Conservation (phyloP, 306 rosid genomes). For the Urtica urens region DNA sequence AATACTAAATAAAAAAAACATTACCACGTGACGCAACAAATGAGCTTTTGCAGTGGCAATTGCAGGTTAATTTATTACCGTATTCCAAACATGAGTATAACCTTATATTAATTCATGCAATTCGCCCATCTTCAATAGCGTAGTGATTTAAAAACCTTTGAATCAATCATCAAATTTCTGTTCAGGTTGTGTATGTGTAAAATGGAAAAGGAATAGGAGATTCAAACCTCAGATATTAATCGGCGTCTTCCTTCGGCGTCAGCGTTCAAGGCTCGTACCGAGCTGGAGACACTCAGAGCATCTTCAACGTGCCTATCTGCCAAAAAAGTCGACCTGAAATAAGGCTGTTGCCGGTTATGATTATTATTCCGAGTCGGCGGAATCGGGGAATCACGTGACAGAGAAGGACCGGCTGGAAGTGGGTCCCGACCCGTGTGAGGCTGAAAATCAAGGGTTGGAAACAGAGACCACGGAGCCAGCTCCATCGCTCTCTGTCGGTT, state of each 20-base stretch:
- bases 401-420: conserved; percentile 43
- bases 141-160: no score
- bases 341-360: conserved; percentile 37
- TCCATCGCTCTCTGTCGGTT: conserved; percentile 51
- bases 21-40: no score
- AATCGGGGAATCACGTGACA: conserved; percentile 33
- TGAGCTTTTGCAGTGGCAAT: no score
- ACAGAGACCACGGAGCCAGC: conserved; percentile 63
- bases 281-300: conserved; percentile 37
- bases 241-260: conserved; percentile 80
- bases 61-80: no score
- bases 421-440: conserved; percentile 38
- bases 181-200: no score
- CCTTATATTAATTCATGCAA: no score
- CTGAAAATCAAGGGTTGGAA: conserved; percentile 43
- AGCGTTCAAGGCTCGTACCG: conserved; percentile 48
- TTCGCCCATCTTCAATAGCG: no score
- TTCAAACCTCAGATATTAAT: conserved; percentile 63
- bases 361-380: conserved; percentile 22
- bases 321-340: conserved; percentile 44
- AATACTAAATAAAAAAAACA: no score
- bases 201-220: background rate
- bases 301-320: conserved; percentile 54
- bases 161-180: no score
- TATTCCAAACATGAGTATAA: no score